Evolutionary conservation across 1,284 basidiomycete species (phyloP).

Genomic region (Apiotrichum brassicae): DNA sequence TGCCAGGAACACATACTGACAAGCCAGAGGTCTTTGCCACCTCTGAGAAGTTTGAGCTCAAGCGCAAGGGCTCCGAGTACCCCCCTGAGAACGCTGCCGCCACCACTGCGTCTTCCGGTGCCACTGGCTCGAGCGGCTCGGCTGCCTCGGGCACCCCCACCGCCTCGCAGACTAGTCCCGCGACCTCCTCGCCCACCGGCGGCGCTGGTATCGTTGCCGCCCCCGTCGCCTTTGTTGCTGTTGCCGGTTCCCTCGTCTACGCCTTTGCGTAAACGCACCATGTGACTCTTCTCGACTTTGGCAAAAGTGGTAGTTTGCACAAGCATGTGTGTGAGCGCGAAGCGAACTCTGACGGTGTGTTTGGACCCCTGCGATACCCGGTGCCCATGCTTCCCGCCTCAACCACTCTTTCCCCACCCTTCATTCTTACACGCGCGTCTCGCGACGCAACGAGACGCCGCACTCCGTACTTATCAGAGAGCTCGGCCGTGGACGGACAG

Average conservation of each 20-base stretch:
- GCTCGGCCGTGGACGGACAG: neutral
- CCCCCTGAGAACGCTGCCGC: constrained; percentile 43
- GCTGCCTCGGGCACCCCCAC: neutral
- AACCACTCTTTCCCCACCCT: neutral
- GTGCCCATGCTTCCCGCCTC: neutral
- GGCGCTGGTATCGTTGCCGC: neutral
- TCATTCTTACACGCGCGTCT: too few species aligned
- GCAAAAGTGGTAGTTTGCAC: too few species aligned
- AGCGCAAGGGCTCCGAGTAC: constrained; percentile 57
- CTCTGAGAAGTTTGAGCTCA: constrained; percentile 62
- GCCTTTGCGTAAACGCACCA: constrained; percentile 4
- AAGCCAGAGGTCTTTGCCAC: constrained; percentile 55
- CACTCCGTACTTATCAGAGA: neutral
- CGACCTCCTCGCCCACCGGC: neutral
- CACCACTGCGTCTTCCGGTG: neutral
- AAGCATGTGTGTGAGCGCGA: neutral
- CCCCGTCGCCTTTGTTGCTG: constrained; percentile 6
- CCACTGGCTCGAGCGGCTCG: neutral
- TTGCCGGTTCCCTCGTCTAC: constrained; percentile 10
- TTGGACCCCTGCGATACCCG: neutral
- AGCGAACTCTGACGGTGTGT: neutral
- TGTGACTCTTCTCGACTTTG: neutral
- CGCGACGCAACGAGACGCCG: neutral
- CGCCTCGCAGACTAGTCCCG: too few species aligned
- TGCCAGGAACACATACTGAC: neutral